phyloP scores from a whole-genome alignment of 768 basidiomycete species.

The Termitomyces sp. region DNA sequence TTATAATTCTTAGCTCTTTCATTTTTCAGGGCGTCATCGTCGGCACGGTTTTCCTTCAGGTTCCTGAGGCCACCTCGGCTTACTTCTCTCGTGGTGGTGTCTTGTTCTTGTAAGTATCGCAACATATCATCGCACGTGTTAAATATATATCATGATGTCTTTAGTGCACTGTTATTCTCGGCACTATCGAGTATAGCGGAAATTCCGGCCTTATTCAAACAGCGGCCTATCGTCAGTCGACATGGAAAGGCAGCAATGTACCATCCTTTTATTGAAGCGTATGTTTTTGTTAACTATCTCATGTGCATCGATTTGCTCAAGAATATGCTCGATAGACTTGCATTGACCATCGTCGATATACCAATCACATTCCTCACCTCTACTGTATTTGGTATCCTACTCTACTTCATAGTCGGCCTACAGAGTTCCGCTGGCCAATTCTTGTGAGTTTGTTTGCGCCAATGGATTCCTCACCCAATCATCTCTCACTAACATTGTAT shows the following conservation, averaged over 20 bases:
- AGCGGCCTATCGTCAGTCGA: conserved; percentile 56
- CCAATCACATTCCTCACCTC: conserved; percentile 51
- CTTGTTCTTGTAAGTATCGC: conserved; percentile 67
- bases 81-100: conserved; percentile 79
- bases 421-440: conserved; percentile 56
- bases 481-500: neutral
- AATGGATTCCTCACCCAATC: neutral
- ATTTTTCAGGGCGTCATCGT: conserved; percentile 48
- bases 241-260: conserved; percentile 63
- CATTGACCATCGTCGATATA: conserved; percentile 58
- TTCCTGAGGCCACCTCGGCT: conserved; percentile 50
- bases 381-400: conserved; percentile 39
- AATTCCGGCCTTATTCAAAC: conserved; percentile 57
- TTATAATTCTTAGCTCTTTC: conserved; percentile 37
- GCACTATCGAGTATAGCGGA: conserved; percentile 62
- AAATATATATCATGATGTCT: neutral
- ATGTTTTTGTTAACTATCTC: conserved; percentile 5
- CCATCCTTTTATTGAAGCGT: conserved; percentile 46
- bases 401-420: conserved; percentile 63
- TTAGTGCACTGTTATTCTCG: conserved; percentile 54
- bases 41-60: conserved; percentile 62
- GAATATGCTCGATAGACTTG: conserved; percentile 34
- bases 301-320: neutral
- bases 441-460: conserved; percentile 45
- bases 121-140: neutral